Evolutionary conservation across 345 rosid species (phyloP).

Genomic region (Hypericum androsaemum): DNA sequence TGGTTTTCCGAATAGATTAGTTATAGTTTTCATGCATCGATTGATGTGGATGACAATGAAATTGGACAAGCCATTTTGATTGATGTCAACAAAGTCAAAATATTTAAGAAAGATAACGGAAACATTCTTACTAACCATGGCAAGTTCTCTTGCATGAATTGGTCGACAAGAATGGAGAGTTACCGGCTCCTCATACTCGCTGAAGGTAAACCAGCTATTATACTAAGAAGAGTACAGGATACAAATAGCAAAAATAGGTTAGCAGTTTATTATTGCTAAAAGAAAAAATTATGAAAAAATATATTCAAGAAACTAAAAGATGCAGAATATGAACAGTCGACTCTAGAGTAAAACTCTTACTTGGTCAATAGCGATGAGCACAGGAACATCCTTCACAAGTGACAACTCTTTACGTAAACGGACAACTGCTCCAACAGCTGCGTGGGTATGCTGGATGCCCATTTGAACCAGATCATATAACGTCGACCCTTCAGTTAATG

Average conservation of each 20-base stretch:
- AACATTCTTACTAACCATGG: conserved; percentile 46
- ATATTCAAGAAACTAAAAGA: not conserved
- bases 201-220: conserved; percentile 93
- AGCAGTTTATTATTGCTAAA: not conserved
- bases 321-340: not conserved
- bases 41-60: no score
- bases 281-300: not conserved
- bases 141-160: conserved; percentile 81
- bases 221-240: conserved; percentile 43
- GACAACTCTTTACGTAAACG: conserved; percentile 85
- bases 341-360: conserved; percentile 32
- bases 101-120: not conserved
- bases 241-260: conserved; percentile 15
- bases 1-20: no score
- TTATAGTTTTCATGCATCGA: no score
- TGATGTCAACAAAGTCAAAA: not conserved
- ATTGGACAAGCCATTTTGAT: no score
- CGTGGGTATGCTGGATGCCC: conserved; percentile 73
- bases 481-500: conserved; percentile 56
- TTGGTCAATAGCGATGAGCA: conserved; percentile 88
- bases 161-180: conserved; percentile 59
- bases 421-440: conserved; percentile 72
- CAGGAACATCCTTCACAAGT: conserved; percentile 78
- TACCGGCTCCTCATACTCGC: conserved; percentile 81
- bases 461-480: conserved; percentile 65